phyloP scores from a whole-genome alignment of 768 basidiomycete genomes.

The Naganishia kalamii region DNA sequence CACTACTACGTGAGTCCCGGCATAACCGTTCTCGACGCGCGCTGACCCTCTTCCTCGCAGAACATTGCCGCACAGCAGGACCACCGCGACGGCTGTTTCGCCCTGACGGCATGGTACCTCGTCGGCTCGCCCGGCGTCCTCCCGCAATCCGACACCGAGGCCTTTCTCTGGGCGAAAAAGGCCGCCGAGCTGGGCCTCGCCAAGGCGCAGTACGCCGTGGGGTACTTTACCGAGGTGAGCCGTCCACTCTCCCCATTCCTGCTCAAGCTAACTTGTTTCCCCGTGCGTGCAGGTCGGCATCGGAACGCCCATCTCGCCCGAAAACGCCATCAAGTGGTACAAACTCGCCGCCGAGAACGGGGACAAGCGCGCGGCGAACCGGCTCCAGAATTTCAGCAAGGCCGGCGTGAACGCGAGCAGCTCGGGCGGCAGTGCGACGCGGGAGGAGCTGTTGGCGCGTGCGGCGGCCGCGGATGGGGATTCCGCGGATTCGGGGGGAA shows the following conservation, averaged over 20 bases:
- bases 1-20: slow-evolving; percentile 80
- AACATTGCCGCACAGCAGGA: slow-evolving; percentile 97
- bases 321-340: slow-evolving; percentile 65
- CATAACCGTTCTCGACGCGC: not conserved
- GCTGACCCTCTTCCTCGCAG: slow-evolving; percentile 46
- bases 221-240: slow-evolving; percentile 80
- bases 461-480: slow-evolving; percentile 49
- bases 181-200: slow-evolving; percentile 84
- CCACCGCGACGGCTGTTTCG: slow-evolving; percentile 95
- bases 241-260: not conserved
- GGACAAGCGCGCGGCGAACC: slow-evolving; percentile 84
- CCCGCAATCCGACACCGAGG: slow-evolving; percentile 97
- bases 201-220: slow-evolving; percentile 96
- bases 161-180: slow-evolving; percentile 92
- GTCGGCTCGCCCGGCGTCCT: slow-evolving; percentile 96
- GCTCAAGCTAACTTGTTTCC: slow-evolving; percentile 1
- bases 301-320: slow-evolving; percentile 40
- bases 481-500: slow-evolving; percentile 39
- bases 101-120: slow-evolving; percentile 97
- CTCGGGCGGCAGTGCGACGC: not conserved
- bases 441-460: slow-evolving; percentile 14
- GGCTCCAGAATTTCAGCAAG: slow-evolving; percentile 51
- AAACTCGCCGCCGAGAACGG: slow-evolving; percentile 83
- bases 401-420: slow-evolving; percentile 10
- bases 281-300: slow-evolving; percentile 61